phyloP scores from a whole-genome alignment of 768 basidiomycete genomes.

The Auricularia auricula-judae region DNA sequence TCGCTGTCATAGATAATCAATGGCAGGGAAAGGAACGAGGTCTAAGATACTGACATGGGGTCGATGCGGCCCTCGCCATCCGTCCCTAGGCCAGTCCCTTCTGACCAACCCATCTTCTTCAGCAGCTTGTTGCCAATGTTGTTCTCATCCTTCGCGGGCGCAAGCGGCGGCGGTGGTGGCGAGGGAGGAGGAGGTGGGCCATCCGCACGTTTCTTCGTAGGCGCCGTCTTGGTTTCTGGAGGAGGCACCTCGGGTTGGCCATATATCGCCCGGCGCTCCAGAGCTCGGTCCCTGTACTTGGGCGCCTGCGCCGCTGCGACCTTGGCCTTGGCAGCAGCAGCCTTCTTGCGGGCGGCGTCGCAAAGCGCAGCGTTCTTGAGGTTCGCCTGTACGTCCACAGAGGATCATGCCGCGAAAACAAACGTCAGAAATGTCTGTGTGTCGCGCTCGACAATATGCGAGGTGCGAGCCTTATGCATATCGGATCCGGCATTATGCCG shows the following conservation, averaged over 20 bases:
- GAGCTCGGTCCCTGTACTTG: constrained; percentile 92
- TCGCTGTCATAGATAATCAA: constrained; percentile 30
- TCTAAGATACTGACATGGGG: constrained; percentile 52
- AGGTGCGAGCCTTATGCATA: constrained; percentile 75
- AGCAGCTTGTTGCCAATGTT: constrained; percentile 90
- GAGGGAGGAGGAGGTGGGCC: constrained; percentile 51
- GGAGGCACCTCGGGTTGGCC: constrained; percentile 83
- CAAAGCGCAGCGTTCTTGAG: constrained; percentile 60
- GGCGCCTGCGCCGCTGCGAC: constrained; percentile 32
- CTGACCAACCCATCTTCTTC: constrained; percentile 98
- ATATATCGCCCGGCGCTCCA: constrained; percentile 80
- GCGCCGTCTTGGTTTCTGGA: constrained; percentile 34
- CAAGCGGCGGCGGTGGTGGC: constrained; percentile 50
- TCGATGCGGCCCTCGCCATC: constrained; percentile 78
- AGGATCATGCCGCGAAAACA: constrained; percentile 11
- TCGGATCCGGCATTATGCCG: constrained; percentile 91
- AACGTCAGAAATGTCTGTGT: constrained; percentile 21
- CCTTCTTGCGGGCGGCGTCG: constrained; percentile 65
- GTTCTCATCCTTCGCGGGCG: constrained; percentile 67
- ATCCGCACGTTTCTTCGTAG: constrained; percentile 40
- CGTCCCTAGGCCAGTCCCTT: constrained; percentile 77
- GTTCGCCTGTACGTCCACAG: constrained; percentile 55
- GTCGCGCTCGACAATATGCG: constrained; percentile 12
- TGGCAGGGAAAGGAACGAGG: no score
- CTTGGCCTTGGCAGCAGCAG: constrained; percentile 27